These are phyloP conservation scores for Acacia pycnantha DNA, from an alignment of 331 rosid species.

Conservation along the genomic window DNA sequence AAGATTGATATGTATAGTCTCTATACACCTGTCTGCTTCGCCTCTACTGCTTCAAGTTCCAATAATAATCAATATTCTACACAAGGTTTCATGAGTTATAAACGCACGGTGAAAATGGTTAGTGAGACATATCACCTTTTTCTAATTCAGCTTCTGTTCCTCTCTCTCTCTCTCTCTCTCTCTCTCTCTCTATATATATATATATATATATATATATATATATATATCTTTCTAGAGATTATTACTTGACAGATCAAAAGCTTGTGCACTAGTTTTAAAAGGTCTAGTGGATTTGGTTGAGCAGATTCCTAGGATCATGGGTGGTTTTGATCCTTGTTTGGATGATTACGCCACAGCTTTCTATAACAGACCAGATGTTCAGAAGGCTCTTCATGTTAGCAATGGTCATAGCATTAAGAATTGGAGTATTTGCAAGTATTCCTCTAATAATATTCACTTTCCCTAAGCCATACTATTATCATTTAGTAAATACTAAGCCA, in stretches of 20 bases:
- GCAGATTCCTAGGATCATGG: slow-evolving; percentile 70
- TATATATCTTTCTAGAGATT: too few relatives aligned
- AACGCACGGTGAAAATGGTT: slow-evolving; percentile 45
- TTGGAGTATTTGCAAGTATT: slow-evolving; percentile 92
- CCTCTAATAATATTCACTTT: neutral
- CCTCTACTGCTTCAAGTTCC: slow-evolving; percentile 42
- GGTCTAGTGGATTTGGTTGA: neutral
- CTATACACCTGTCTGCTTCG: slow-evolving; percentile 65
- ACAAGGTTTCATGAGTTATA: slow-evolving; percentile 31
- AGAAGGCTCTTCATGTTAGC: slow-evolving; percentile 74
- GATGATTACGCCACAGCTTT: slow-evolving; percentile 59
- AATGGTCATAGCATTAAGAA: slow-evolving; percentile 60
- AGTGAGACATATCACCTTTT: neutral
- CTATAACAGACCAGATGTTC: slow-evolving; percentile 73
- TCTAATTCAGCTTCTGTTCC: too few relatives aligned
- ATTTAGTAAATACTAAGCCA: neutral
- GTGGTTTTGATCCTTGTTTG: slow-evolving; percentile 79
- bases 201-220: too few relatives aligned
- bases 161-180: too few relatives aligned
- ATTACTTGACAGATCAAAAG: too few relatives aligned
- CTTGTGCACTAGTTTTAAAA: neutral
- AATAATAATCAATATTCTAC: slow-evolving; percentile 13
- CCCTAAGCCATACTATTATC: neutral
- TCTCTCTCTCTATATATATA: too few relatives aligned
- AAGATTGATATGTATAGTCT: slow-evolving; percentile 74